Conservation (phyloP, 1,284 basidiomycete species). For the Salmacisia buchloeana region DNA sequence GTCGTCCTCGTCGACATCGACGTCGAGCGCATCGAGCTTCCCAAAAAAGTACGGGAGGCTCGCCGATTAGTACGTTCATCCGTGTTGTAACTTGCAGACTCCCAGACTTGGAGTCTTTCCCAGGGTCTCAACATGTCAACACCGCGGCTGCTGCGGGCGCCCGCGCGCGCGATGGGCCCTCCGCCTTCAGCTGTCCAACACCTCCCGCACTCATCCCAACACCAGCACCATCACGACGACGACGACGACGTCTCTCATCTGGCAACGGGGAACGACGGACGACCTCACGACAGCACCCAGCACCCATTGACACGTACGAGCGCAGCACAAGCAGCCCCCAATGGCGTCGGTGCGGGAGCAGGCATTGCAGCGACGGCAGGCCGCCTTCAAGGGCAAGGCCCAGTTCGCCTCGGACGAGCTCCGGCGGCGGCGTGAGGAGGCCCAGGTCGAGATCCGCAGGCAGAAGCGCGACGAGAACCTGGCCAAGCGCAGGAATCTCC, state of each 20-base stretch:
- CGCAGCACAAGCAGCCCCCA: background rate
- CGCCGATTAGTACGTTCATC: too few species aligned
- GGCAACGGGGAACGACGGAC: background rate
- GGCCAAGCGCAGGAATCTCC: conserved; percentile 48
- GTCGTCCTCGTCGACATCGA: too few species aligned
- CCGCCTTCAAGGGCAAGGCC: conserved; percentile 44
- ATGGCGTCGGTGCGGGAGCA: background rate
- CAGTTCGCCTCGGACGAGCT: conserved; percentile 50
- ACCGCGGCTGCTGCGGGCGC: too few species aligned
- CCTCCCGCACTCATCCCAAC: too few species aligned
- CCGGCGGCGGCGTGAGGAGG: conserved; percentile 46
- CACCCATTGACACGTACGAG: background rate
- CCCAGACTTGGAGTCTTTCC: too few species aligned
- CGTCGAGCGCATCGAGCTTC: too few species aligned
- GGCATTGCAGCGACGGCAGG: background rate
- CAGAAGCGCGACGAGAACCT: conserved; percentile 50
- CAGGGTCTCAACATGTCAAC: too few species aligned
- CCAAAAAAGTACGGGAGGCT: too few species aligned
- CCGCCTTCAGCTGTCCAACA: too few species aligned
- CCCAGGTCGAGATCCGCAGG: conserved; percentile 49
- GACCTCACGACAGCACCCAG: background rate
- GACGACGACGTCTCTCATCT: background rate
- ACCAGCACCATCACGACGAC: too few species aligned
- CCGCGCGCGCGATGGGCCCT: too few species aligned
- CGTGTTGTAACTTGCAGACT: too few species aligned